Evolutionary conservation across 2,329 filamentous ascomycete species (phyloP), one percentile per base, ranked within the genome.

Genomic region (Colletotrichum trifolii): DNA sequence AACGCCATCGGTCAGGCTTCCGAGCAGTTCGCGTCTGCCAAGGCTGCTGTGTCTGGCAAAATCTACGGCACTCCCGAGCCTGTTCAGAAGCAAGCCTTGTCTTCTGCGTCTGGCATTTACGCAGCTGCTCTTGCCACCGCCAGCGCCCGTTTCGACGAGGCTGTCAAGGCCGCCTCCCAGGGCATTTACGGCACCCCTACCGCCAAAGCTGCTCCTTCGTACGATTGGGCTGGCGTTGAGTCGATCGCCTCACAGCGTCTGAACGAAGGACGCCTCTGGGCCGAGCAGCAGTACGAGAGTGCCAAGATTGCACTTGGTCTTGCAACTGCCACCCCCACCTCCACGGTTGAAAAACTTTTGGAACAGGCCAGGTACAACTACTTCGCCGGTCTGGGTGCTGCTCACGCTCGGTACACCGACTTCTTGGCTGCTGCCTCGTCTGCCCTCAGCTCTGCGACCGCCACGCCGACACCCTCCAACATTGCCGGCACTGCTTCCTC

Each of bases 361-460:
- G 87, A 82, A 73, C 89, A 83, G 80, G 90, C 86, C 49, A 85
- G 83, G 69, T 78, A 84, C 69, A 85, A 88, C 72, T 95, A 95
- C 76, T 94, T 93, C 70, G 90, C 93, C 68, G 92, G 90, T 10
- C 77, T 96, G 33, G 93, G 93, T 35, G 76, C 93, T 48, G 93
- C 93, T 1, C 91, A 96, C 71, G 92, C 89, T 47, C 87, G 90
- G 42, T 96, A 96, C 75, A 88, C 89, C 6, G 89, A 90, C 54
- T 95, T 96, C 72, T 69, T 96, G 2, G 83, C 83, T 11, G 88
- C 89, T 5, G 92, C 91, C 8, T 93, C 91, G 9, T 88, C 85
- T 40, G 91, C 89, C 17, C 81, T 93, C 45, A 89, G 87, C 60
- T 82, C 82, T 2, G 66, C 84, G 43, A 86, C 83, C 1, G 87